Evolutionary conservation across 2,329 filamentous ascomycete species (phyloP), one percentile per base, ranked within the genome.

Genomic region (Talaromyces sp.): DNA sequence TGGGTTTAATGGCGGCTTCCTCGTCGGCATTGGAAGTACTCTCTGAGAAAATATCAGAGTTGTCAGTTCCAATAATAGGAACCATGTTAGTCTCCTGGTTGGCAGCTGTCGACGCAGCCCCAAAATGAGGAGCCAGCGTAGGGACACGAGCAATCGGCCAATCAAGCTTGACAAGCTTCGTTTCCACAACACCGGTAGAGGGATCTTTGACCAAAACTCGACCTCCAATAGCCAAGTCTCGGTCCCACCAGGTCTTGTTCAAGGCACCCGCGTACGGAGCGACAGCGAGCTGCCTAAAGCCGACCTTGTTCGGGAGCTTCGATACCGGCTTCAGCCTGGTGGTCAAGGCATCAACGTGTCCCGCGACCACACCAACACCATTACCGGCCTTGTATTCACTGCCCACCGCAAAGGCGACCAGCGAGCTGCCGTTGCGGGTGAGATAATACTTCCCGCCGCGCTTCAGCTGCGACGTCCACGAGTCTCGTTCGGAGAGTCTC

Each of bases 101-200:
- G 77, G 88, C 88, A 0, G 85, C 86, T 0, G 85, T 85, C 55
- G 77, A 72, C 0, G 86, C 78, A 5, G 84, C 88, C 58, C 95
- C 95, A 70, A 99, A 98, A 76, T 99, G 95, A 61, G 92, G 92
- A 28, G 95, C 95, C 19, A 99, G 84, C 0, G 92, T 96, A 7
- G 95, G 92, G 63, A 98, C 90, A 64, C 90, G 86, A 54, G 95
- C 95, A 78, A 99, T 92, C 1, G 95, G 93, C 91, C 93, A 97
- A 73, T 89, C 91, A 57, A 98, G 82, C 80, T 96, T 96, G 64
- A 97, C 93, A 53, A 98, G 82, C 79, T 88, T 91, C 32, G 85
- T 87, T 25, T 84, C 82, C 39, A 96, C 91, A 82, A 93, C 96
- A 67, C 89, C 89, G 2, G 85, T 85, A 55, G 81, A 77, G 4